Evolutionary conservation across 176 grass and related monocot species (phyloP), one percentile per base, ranked within the genome.

Genomic region (Rhynchospora tenuis): DNA sequence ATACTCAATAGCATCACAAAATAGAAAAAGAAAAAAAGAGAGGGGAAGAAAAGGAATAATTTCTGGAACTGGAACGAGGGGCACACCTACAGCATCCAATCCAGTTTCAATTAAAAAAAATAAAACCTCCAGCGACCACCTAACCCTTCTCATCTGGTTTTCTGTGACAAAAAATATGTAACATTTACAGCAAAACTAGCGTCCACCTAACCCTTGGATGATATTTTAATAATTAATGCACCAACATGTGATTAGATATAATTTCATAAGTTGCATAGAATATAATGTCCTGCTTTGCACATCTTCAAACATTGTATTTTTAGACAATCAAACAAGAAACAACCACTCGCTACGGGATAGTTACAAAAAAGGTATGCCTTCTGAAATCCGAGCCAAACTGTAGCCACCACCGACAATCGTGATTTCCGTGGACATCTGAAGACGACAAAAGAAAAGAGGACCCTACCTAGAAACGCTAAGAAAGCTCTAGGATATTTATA

Each of bases 401-500:
- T 51, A 73, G 45, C 3, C 45, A 38, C 70, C 46, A 74, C 70
- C 70, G 70, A 74, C 70, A 74, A 44, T 74, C 70, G 45, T 52
- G 70, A 74, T 14, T 50, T 74, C 70, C 10, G 22, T 74, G 70
- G 12, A 13, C 70, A 74, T 50, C n/a, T 9, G 70, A 22, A 22
- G 67, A 9, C 67, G 45, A 45, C 67, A 70, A 38, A 38, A 70
- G 12, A 67, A 1, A 20, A 63, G 7, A 12, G 6, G 7, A 9
- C 45, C 67, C 38, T 45, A 10, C 6, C 33, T 2, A 38, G 33
- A 38, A 38, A 38, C 5, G 33, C 5, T 38, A 38, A 38, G 33
- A 38, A 38, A 38, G 33, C 33, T 4, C 33, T 33, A 33, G 31
- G 33, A 38, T 38, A 38, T 38, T 38, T 38, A 38, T 38, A 38